Evolutionary conservation across 2,329 filamentous ascomycete genomes (phyloP).

Genomic region (Leptographium wingfieldii): DNA sequence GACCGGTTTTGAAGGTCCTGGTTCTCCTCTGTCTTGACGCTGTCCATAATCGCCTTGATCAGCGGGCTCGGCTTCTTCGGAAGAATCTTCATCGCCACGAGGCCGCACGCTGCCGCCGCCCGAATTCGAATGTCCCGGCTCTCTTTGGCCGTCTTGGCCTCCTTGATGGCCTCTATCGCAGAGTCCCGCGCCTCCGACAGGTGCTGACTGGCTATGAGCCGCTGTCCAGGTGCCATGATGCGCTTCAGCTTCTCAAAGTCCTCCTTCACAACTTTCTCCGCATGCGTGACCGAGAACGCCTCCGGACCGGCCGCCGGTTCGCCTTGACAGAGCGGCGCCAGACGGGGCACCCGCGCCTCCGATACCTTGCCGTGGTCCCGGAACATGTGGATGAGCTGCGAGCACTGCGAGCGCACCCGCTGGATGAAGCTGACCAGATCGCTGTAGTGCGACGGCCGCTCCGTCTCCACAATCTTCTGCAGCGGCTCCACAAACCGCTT

Average conservation of each 20-base stretch:
- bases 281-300: constrained; percentile 79
- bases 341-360: constrained; percentile 57
- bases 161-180: constrained; percentile 59
- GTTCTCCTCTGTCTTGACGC: constrained; percentile 90
- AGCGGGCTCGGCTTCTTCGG: constrained; percentile 88
- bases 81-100: constrained; percentile 75
- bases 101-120: constrained; percentile 72
- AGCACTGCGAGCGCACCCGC: constrained; percentile 80
- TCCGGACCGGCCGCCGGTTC: constrained; percentile 83
- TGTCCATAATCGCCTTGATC: constrained; percentile 98
- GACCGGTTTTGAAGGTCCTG: constrained; percentile 77
- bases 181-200: constrained; percentile 65
- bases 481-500: constrained; percentile 52
- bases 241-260: constrained; percentile 87
- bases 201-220: constrained; percentile 69
- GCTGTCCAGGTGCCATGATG: constrained; percentile 74
- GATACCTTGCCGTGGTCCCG: constrained; percentile 78
- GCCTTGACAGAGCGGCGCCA: constrained; percentile 88
- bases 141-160: constrained; percentile 67
- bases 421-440: constrained; percentile 86
- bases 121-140: constrained; percentile 75
- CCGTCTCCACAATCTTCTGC: constrained; percentile 64
- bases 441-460: constrained; percentile 70
- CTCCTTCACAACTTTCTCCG: constrained; percentile 72
- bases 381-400: constrained; percentile 82